phyloP scores from a whole-genome alignment of 306 rosid species.

The Medicago lupulina region DNA sequence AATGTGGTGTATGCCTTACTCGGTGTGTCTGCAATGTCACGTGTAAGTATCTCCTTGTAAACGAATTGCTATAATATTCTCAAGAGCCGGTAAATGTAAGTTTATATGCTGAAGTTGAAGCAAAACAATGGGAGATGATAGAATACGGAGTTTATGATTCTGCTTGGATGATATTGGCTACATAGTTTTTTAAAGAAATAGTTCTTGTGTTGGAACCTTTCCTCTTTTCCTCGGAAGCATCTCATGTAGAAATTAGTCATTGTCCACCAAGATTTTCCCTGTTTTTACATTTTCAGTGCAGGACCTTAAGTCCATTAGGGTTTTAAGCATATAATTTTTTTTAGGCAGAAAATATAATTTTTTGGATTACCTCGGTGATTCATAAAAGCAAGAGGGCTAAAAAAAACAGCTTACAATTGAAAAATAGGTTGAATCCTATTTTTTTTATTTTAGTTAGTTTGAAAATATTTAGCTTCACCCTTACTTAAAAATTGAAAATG shows the following conservation, averaged over 20 bases:
- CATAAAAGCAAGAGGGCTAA: slow-evolving; percentile 6
- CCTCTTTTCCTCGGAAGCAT: slow-evolving; percentile 1
- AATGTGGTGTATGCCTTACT: slow-evolving; percentile 95
- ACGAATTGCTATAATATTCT: slow-evolving; percentile 19
- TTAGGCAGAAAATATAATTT: not conserved
- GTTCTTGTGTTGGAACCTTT: slow-evolving; percentile 21
- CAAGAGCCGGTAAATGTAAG: not conserved
- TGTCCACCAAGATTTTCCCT: not conserved
- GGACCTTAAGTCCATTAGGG: slow-evolving; percentile 15
- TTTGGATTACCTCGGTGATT: not conserved
- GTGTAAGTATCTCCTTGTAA: slow-evolving; percentile 58
- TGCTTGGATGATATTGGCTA: slow-evolving; percentile 27
- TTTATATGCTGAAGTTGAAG: slow-evolving; percentile 13
- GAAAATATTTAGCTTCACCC: slow-evolving; percentile 4
- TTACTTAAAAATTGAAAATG: slow-evolving; percentile 2
- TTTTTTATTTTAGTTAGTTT: slow-evolving; percentile 12
- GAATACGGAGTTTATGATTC: slow-evolving; percentile 28
- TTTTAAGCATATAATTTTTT: slow-evolving; percentile 18
- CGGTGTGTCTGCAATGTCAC: slow-evolving; percentile 98
- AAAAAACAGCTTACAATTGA: not conserved
- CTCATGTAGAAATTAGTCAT: slow-evolving; percentile 3
- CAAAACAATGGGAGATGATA: slow-evolving; percentile 9
- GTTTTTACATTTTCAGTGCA: slow-evolving; percentile 4
- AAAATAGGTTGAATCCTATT: slow-evolving; percentile 2
- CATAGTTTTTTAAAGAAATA: slow-evolving; percentile 15